phyloP scores from a whole-genome alignment of 257 asterid species.

The Henckelia pumila region DNA sequence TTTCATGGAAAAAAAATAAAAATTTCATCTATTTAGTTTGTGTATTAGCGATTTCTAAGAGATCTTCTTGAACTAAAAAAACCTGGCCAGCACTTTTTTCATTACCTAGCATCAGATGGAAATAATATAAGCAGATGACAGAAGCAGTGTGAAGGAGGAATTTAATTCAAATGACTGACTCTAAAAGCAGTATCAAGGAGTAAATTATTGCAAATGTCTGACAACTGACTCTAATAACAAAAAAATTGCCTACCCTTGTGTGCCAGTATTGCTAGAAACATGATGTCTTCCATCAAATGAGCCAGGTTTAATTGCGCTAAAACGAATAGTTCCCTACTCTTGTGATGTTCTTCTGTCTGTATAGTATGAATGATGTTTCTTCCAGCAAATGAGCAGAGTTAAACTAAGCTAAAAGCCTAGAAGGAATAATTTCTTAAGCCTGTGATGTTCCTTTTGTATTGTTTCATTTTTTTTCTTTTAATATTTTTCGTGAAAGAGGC shows the following conservation, averaged over 20 bases:
- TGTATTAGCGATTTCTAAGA: background rate
- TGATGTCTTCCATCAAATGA: background rate
- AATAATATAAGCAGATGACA: conserved; percentile 18
- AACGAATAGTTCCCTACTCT: conserved; percentile 17
- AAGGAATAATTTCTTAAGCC: conserved; percentile 17
- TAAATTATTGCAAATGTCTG: too few species aligned
- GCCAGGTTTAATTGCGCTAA: background rate
- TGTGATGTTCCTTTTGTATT: conserved; percentile 9
- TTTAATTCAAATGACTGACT: conserved; percentile 15
- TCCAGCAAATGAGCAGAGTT: background rate
- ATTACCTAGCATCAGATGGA: conserved; percentile 21
- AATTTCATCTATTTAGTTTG: conserved; percentile 1
- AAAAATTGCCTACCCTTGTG: conserved; percentile 1
- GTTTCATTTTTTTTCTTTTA: background rate
- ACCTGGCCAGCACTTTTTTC: conserved; percentile 3
- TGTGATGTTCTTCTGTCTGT: conserved; percentile 2
- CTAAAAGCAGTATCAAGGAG: background rate
- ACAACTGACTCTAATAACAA: too few species aligned
- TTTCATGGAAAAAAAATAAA: conserved; percentile 8
- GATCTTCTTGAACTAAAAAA: conserved; percentile 6
- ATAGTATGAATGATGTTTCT: background rate
- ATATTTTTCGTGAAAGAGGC: background rate
- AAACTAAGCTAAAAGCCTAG: background rate
- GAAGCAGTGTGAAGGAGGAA: background rate
- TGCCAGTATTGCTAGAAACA: conserved; percentile 3